Percentiles rank a stretch among this genome's conserved stretches.
These are phyloP conservation scores for Boletus pseudo-olivaceus DNA, from an alignment of 768 basidiomycete species.

Conservation along the genomic window DNA sequence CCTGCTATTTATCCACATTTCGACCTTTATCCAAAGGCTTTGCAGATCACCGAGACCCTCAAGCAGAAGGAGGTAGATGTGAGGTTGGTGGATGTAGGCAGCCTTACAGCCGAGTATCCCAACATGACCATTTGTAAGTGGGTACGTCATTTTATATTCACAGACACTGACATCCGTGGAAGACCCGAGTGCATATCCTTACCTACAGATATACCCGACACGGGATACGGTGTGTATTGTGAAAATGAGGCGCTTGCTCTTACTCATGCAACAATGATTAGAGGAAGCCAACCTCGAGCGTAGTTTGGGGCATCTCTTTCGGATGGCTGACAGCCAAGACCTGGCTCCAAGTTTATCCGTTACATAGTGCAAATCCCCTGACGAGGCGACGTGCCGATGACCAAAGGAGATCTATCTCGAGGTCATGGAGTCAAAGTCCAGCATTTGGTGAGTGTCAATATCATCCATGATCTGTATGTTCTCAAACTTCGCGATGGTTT, in stretches of 20 bases:
- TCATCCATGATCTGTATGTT: neutral
- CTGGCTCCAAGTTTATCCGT: constrained; percentile 19
- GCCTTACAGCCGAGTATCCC: constrained; percentile 21
- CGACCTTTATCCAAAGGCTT: constrained; percentile 35
- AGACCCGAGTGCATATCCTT: constrained; percentile 41
- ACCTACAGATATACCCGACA: constrained; percentile 39
- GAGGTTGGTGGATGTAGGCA: constrained; percentile 2
- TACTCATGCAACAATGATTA: constrained; percentile 5
- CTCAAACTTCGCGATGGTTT: constrained; percentile 43
- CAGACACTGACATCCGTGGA: constrained; percentile 20
- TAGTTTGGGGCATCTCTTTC: constrained; percentile 17
- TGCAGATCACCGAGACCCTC: constrained; percentile 40
- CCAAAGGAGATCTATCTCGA: neutral
- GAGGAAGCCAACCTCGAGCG: constrained; percentile 1
- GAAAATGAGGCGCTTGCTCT: neutral
- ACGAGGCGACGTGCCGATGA: neutral
- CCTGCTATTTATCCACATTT: constrained; percentile 41
- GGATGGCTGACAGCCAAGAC: constrained; percentile 19
- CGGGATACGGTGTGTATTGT: constrained; percentile 7
- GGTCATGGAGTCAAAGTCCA: neutral
- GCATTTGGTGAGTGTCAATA: constrained; percentile 1
- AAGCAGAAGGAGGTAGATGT: constrained; percentile 44
- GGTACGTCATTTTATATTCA: neutral
- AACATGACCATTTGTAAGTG: constrained; percentile 29
- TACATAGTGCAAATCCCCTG: constrained; percentile 1